Evolutionary conservation across 202 grass and related monocot genomes (phyloP), one percentile per base, ranked within the genome.

Genomic region (Panicum hallii): DNA sequence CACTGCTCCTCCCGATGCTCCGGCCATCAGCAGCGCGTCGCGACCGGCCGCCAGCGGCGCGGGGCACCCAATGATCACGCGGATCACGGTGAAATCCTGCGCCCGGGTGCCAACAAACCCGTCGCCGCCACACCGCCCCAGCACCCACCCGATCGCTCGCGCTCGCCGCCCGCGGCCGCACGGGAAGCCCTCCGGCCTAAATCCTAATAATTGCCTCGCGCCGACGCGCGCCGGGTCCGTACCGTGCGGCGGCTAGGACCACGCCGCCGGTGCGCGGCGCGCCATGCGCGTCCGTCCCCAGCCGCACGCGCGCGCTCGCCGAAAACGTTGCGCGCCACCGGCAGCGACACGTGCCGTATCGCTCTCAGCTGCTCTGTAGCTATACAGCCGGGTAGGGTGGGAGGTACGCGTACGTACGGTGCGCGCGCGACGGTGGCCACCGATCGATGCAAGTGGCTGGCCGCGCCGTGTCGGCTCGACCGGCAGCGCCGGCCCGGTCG

Each of bases 361-460:
- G 79, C 49, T 81, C 65, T 80, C 48, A 11, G 12, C 40, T 48
- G 34, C 64, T 54, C 78, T 80, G 78, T 75, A 55, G 71, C 48
- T 38, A 36, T 2, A 40, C 63, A n/a, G 0, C 17, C 36, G 2
- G 36, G 5, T 4, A 14, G 14, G 16, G 5, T 1, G 17, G 30
- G 4, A 4, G 44, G 62, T 16, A n/a, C 61, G n/a, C 57, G 57
- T 26, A 60, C 56, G 26, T 26, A 60, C 57, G 57, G 54, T 10
- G 7, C 74, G 74, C 5, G 38, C 11, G 54, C 53, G 20, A 16
- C 70, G 70, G 6, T 15, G 8, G n/a, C 53, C 19, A 20, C 9
- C 45, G 45, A 38, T 38, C 44, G 9, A 19, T 0, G 6, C 53
- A 55, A 55, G 53, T 55, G 7, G 53, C 17, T 55, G 7, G 53